Evolutionary conservation across 1,284 basidiomycete genomes (phyloP), one percentile per base, ranked within the genome.

Genomic region (Apiotrichum sp.): DNA sequence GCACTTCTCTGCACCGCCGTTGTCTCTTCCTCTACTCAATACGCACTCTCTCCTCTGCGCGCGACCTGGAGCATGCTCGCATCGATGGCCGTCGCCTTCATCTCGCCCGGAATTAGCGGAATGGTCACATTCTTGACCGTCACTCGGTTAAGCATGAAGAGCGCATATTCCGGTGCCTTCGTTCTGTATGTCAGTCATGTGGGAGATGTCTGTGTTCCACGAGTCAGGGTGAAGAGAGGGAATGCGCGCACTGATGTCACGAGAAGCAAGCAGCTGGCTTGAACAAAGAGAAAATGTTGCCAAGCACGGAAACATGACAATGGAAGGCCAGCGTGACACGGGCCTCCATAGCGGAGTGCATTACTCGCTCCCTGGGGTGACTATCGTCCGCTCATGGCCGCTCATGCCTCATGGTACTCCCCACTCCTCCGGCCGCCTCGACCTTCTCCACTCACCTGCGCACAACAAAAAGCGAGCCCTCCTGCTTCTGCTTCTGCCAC

Each of bases 401-500:
- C 22, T 22, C 22, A 22, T 22, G 22, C 22, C 22, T 22, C 22
- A 22, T 22, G 22, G 22, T 22, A 22, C 22, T 22, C 22, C 22
- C 22, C 22, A 22, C 22, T 38, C 36, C 36, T 38, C 36, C 36
- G 8, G 36, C 9, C 36, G 13, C 9, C 13, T 38, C 9, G 22
- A 22, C 22, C 40, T 6, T 52, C 8, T 34, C 31, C 6, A 62
- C 69, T 50, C 53, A 71, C 73, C 73, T 53, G 29, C 61, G 50
- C n/a, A 75, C 69, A 31, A 75, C 62, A 51, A 75, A 75, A 43
- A 71, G 51, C 9, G 69, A 65, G 32, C 73, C 73, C 55, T 73
- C 72, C 61, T 66, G 64, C 56, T 74, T 74, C 61, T 71, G 66
- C 64, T 73, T 74, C 53, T 65, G 63, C 72, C 72, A 74, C 42